A percentile compares a stretch with the other conserved stretches of the same genome.
These are phyloP conservation scores for Xerocomus nothofagi DNA, from an alignment of 1,284 basidiomycete species.

Conservation along the genomic window DNA sequence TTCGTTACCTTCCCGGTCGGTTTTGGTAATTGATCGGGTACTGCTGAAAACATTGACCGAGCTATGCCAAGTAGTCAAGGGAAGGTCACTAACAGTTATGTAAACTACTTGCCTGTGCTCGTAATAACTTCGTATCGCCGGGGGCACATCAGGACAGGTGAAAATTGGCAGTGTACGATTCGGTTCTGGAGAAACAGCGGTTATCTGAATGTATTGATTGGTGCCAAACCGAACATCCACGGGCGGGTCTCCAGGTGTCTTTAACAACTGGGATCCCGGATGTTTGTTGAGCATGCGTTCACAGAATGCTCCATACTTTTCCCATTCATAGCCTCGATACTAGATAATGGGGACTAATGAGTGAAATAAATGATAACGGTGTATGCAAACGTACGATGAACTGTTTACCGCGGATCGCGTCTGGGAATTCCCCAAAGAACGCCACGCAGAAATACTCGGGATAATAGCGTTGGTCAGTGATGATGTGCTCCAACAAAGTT, in stretches of 20 bases:
- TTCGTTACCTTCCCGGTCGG: conserved; percentile 60
- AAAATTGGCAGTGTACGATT: conserved; percentile 80
- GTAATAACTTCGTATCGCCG: conserved; percentile 81
- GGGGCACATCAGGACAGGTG: conserved; percentile 81
- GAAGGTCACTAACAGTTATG: not conserved
- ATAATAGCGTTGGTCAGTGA: conserved; percentile 80
- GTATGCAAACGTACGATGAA: conserved; percentile 65
- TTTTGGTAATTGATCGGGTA: conserved; percentile 66
- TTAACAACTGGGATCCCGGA: conserved; percentile 81
- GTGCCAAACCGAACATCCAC: conserved; percentile 80
- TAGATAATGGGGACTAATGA: conserved; percentile 30
- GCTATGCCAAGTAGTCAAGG: conserved; percentile 40
- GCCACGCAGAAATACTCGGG: conserved; percentile 93
- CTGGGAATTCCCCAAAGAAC: conserved; percentile 90
- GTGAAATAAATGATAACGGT: not conserved
- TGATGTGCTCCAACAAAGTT: conserved; percentile 79
- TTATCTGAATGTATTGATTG: conserved; percentile 88
- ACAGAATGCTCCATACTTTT: conserved; percentile 86
- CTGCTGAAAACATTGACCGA: conserved; percentile 82
- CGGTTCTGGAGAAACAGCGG: conserved; percentile 83
- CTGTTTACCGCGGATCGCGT: conserved; percentile 80
- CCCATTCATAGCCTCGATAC: conserved; percentile 92
- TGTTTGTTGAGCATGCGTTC: conserved; percentile 94
- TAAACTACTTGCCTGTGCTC: conserved; percentile 66
- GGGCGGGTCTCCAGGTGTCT: conserved; percentile 73